phyloP scores from a whole-genome alignment of 352 stramenopile species.

The Phytophthora megakarya region DNA sequence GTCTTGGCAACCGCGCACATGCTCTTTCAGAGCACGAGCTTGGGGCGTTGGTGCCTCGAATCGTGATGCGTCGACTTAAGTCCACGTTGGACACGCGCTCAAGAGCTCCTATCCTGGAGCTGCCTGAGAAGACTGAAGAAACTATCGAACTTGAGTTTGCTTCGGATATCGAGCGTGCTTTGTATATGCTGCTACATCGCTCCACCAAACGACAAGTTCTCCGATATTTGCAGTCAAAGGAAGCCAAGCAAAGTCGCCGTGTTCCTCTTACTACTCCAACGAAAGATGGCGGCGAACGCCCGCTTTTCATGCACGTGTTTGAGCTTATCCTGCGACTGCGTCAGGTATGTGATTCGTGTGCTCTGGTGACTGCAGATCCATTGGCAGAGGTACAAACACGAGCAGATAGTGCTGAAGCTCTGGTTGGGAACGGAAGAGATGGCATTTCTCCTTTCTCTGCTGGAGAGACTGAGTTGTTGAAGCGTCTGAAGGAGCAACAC shows the following conservation, averaged over 20 bases:
- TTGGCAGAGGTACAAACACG: constrained; percentile 45
- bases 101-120: constrained; percentile 55
- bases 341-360: constrained; percentile 80
- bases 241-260: constrained; percentile 33
- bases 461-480: constrained; percentile 39
- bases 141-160: constrained; percentile 57
- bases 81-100: constrained; percentile 53
- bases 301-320: constrained; percentile 88
- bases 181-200: constrained; percentile 82
- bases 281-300: constrained; percentile 30
- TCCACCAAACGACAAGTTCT: constrained; percentile 81
- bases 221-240: constrained; percentile 65
- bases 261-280: constrained; percentile 22
- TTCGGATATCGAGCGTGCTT: constrained; percentile 77
- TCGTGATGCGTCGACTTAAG: constrained; percentile 90
- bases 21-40: constrained; percentile 67
- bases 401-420: constrained; percentile 23
- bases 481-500: constrained; percentile 33
- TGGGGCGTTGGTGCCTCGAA: constrained; percentile 67
- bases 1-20: constrained; percentile 56
- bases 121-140: constrained; percentile 71
- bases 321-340: constrained; percentile 87
- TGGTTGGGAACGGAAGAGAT: constrained; percentile 24
- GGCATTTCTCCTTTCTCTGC: constrained; percentile 38
- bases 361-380: constrained; percentile 63